Evolutionary conservation across 495 filamentous ascomycete species (phyloP).

Genomic region (Aspergillus heteromorphus): DNA sequence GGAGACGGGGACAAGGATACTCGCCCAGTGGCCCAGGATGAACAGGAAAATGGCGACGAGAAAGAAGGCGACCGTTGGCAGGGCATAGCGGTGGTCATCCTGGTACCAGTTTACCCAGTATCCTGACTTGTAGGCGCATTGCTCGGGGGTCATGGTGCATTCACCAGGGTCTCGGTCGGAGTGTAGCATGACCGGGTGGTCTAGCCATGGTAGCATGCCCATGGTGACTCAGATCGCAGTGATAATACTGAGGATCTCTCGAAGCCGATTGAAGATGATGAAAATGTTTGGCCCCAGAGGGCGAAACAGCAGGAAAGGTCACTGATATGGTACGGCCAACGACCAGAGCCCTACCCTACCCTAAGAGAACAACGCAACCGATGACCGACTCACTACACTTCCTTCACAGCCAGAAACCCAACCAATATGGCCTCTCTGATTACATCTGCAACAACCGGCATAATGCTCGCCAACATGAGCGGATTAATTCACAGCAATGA

Average conservation of each 20-base stretch:
- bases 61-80: slow-evolving; percentile 46
- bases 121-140: slow-evolving; percentile 41
- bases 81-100: slow-evolving; percentile 48
- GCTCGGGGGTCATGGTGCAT: slow-evolving; percentile 39
- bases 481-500: not conserved
- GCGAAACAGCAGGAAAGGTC: too few relatives aligned
- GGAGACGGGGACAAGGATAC: slow-evolving; percentile 15
- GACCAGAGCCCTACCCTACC: too few relatives aligned
- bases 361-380: too few relatives aligned
- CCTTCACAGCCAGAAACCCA: too few relatives aligned
- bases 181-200: slow-evolving; percentile 44
- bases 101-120: slow-evolving; percentile 52
- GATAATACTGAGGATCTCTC: not conserved
- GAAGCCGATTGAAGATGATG: not conserved
- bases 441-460: too few relatives aligned
- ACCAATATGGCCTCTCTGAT: too few relatives aligned
- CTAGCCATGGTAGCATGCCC: slow-evolving; percentile 37
- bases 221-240: not conserved
- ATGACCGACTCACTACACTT: too few relatives aligned
- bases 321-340: too few relatives aligned
- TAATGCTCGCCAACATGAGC: too few relatives aligned
- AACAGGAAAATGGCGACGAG: slow-evolving; percentile 43
- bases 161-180: slow-evolving; percentile 33
- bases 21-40: slow-evolving; percentile 27
- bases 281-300: too few relatives aligned